A percentile compares a stretch with the other conserved stretches of the same genome.
Evolutionary conservation across 1,284 basidiomycete species (phyloP).

Genomic region (Fomitiporia mediterranea): DNA sequence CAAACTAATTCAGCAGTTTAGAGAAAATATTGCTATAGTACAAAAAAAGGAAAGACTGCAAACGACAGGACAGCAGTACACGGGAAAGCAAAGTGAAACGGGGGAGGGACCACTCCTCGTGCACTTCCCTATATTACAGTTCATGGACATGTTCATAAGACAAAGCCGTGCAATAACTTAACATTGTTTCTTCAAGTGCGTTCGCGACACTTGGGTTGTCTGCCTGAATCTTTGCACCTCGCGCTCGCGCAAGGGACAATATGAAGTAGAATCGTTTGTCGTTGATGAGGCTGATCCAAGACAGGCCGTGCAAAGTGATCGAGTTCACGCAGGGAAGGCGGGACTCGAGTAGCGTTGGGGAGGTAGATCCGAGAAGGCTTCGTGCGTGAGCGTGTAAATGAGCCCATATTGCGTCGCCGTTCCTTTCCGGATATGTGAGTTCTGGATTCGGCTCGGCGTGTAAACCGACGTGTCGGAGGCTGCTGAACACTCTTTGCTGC

Average conservation of each 20-base stretch:
- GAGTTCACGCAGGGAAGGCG: not conserved
- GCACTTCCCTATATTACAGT: too few relatives aligned
- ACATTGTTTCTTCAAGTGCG: not conserved
- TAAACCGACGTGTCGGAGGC: not conserved
- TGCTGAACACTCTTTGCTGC: not conserved
- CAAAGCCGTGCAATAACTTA: not conserved
- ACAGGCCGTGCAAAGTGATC: not conserved
- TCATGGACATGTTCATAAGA: not conserved
- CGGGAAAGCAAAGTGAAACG: too few relatives aligned
- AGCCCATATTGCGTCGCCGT: not conserved
- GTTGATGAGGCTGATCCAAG: not conserved
- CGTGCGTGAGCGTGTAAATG: constrained; percentile 1
- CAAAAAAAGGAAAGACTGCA: too few relatives aligned
- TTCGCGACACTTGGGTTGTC: constrained; percentile 1
- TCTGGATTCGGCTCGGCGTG: constrained; percentile 5
- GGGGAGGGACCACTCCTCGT: too few relatives aligned
- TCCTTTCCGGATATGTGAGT: not conserved
- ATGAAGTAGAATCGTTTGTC: constrained; percentile 1
- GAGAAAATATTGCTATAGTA: too few relatives aligned
- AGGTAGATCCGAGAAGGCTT: not conserved
- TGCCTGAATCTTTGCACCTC: not conserved
- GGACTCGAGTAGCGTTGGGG: not conserved
- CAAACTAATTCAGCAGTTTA: too few relatives aligned
- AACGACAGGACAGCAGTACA: too few relatives aligned
- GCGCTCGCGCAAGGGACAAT: not conserved